phyloP scores from a whole-genome alignment of 352 stramenopile species.

The Globisporangium cylindrosporum region DNA sequence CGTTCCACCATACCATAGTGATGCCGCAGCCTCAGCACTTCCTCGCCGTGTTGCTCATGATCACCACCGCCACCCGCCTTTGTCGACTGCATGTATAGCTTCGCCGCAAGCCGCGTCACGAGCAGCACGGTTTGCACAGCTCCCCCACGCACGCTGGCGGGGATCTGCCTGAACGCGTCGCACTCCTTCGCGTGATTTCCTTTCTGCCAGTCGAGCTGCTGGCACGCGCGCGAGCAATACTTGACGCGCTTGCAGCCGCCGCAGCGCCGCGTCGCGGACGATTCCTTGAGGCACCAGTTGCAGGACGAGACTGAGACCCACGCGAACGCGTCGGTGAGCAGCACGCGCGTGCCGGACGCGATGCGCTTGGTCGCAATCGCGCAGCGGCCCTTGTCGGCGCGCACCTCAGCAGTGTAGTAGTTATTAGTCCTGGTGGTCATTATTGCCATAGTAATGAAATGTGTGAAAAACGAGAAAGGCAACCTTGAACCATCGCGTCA shows the following conservation, averaged over 20 bases:
- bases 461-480: background rate
- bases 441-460: background rate
- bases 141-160: background rate
- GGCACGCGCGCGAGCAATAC: conserved; percentile 69
- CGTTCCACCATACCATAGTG: conserved; percentile 28
- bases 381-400: conserved; percentile 42
- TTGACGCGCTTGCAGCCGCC: conserved; percentile 51
- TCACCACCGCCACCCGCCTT: background rate
- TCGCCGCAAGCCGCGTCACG: conserved; percentile 38
- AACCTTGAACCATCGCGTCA: background rate
- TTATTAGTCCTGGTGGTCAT: background rate
- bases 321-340: conserved; percentile 28
- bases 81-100: conserved; percentile 26
- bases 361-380: conserved; percentile 35
- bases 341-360: conserved; percentile 27
- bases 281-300: conserved; percentile 43
- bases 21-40: conserved; percentile 39
- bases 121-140: conserved; percentile 56
- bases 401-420: conserved; percentile 21
- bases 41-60: conserved; percentile 14
- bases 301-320: conserved; percentile 38
- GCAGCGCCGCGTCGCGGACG: conserved; percentile 33
- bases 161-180: conserved; percentile 38
- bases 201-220: conserved; percentile 51
- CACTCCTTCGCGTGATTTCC: conserved; percentile 51